A percentile compares a stretch with the other conserved stretches of the same genome.
These are phyloP conservation scores for Paulownia fortunei DNA, from an alignment of 257 asterid genomes.

Conservation along the genomic window DNA sequence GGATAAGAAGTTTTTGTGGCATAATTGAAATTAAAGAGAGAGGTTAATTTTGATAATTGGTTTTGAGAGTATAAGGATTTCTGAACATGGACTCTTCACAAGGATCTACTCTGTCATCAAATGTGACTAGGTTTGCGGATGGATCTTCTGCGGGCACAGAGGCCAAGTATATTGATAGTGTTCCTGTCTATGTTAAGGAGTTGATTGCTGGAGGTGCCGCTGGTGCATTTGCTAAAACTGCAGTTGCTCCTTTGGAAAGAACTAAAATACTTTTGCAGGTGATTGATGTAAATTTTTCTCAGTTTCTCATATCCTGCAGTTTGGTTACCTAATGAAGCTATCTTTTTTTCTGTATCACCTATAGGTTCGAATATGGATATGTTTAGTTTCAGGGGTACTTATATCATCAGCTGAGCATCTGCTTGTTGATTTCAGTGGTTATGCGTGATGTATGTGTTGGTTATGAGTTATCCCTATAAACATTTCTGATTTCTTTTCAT, in stretches of 20 bases:
- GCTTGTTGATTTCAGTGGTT: neutral
- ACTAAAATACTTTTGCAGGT: conserved; percentile 96
- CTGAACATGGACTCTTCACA: conserved; percentile 75
- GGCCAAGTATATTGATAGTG: conserved; percentile 56
- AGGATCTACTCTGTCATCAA: conserved; percentile 65
- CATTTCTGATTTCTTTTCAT: conserved; percentile 27
- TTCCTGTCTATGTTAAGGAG: conserved; percentile 91
- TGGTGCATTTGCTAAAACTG: conserved; percentile 92
- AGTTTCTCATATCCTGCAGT: too few species aligned
- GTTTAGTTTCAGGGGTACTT: neutral
- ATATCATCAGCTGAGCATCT: neutral
- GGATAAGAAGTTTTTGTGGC: conserved; percentile 47
- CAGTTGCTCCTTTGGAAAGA: conserved; percentile 93
- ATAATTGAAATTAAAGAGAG: neutral
- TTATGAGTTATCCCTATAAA: neutral
- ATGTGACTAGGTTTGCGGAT: conserved; percentile 67
- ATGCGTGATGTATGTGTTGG: neutral
- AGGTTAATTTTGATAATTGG: conserved; percentile 4
- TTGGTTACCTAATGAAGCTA: neutral
- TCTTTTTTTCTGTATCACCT: too few species aligned
- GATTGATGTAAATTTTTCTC: conserved; percentile 11
- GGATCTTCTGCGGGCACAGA: conserved; percentile 55
- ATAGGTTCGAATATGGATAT: too few species aligned
- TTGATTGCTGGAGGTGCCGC: conserved; percentile 98
- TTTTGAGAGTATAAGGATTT: conserved; percentile 35